Percentiles rank a stretch among this genome's conserved stretches.
Conservation (phyloP, 164 flowering plant species). For the Annona cherimola region DNA sequence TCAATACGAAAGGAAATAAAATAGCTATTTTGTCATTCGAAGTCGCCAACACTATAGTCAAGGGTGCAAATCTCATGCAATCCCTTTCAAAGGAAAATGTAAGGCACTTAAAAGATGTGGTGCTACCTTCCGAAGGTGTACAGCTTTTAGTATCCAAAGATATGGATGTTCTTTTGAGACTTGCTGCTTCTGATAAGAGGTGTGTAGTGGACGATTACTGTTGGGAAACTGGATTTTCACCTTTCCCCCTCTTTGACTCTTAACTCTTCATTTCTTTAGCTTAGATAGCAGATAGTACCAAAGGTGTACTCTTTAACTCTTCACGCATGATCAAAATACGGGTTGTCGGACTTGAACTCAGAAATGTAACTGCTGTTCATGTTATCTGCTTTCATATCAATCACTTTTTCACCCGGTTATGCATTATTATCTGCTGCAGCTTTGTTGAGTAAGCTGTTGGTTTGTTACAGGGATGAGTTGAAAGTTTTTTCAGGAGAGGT, state of each 20-base stretch:
- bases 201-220: conserved; percentile 12
- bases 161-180: conserved; percentile 62
- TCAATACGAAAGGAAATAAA: conserved; percentile 70
- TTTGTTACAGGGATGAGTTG: conserved; percentile 63
- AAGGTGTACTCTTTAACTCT: neutral
- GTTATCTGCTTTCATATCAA: neutral
- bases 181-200: conserved; percentile 94
- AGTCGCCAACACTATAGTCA: conserved; percentile 87
- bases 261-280: neutral
- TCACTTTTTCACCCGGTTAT: neutral
- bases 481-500: conserved; percentile 77
- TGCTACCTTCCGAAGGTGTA: conserved; percentile 80
- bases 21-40: conserved; percentile 81
- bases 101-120: conserved; percentile 58
- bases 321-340: neutral
- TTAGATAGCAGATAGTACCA: neutral
- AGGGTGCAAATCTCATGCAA: conserved; percentile 77
- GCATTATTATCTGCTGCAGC: neutral
- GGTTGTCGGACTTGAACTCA: neutral
- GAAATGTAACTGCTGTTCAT: neutral
- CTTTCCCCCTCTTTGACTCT: neutral
- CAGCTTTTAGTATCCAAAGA: conserved; percentile 65
- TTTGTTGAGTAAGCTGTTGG: neutral
- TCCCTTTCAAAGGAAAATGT: conserved; percentile 75
- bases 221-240: neutral